Conservation (phyloP, 495 filamentous ascomycete species). For the Polyplosphaeria fusca region DNA sequence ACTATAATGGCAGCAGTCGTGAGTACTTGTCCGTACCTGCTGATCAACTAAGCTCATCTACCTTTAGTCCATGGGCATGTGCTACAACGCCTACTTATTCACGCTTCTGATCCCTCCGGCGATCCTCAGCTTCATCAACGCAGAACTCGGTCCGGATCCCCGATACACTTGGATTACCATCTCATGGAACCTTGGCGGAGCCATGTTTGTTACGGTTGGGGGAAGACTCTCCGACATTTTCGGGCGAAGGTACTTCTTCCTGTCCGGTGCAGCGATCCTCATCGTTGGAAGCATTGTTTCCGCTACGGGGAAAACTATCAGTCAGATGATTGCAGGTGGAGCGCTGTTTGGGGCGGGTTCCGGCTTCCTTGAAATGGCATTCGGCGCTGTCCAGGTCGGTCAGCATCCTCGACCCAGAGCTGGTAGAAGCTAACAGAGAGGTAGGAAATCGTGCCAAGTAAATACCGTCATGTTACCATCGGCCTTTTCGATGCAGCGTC, state of each 20-base stretch:
- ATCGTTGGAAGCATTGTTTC: slow-evolving; percentile 32
- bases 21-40: background rate
- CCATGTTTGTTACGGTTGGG: slow-evolving; percentile 31
- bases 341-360: slow-evolving; percentile 31
- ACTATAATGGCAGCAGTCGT: slow-evolving; percentile 24
- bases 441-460: slow-evolving; percentile 28
- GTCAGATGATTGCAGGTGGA: slow-evolving; percentile 32
- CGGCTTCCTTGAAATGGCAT: slow-evolving; percentile 31
- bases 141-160: slow-evolving; percentile 29
- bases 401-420: background rate
- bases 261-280: slow-evolving; percentile 15
- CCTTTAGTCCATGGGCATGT: slow-evolving; percentile 26
- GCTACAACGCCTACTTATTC: slow-evolving; percentile 32
- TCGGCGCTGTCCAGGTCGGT: slow-evolving; percentile 30
- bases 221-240: slow-evolving; percentile 31
- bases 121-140: slow-evolving; percentile 28
- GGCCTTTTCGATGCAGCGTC: slow-evolving; percentile 29
- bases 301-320: slow-evolving; percentile 25
- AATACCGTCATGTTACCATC: slow-evolving; percentile 29
- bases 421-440: background rate
- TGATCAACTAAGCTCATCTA: background rate
- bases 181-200: slow-evolving; percentile 32
- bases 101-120: slow-evolving; percentile 31
- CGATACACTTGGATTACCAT: slow-evolving; percentile 34
- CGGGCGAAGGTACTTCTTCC: slow-evolving; percentile 30